Base-by-base conservation (phyloP, 108 stramenopile genomes). In the Nitzschia palea region DNA sequence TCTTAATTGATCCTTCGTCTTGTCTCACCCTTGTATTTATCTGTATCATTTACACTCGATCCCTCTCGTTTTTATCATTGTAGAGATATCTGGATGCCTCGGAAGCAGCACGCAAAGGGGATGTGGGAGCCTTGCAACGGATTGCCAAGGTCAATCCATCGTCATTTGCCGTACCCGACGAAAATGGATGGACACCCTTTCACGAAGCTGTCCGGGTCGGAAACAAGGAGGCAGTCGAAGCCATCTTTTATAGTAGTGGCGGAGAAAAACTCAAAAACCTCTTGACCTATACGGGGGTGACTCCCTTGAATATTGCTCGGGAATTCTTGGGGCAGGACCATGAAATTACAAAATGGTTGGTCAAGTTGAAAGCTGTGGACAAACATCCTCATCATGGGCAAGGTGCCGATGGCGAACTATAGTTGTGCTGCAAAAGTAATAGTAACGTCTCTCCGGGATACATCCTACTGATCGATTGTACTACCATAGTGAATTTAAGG, bases 171-270 rank as follows among this genome's bases (percentile, higher is more conserved):
- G 23, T 8, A 9, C 32, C 23, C 2, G 80, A 81, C 60, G 28
- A 33, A 1, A 77, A 81, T 65, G 80, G 80, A 4, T 77, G 80
- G 80, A 37, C 36, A 17, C 66, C 76, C 10, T 18, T 81, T 25
- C 80, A 81, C 57, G 77, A 82, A 50, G 78, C 74, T 0, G 71
- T 71, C 6, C 64, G 76, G 27, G 52, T 20, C 12, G 73, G 70
- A 0, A 45, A 57, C 42, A 23, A 65, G 2, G 67, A 80, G 10
- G 52, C 58, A 4, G 69, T 76, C 29, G 29, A 70, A 44, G 73
- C 68, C 25, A 31, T 86, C 27, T 25, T 74, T 4, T 27, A 70
- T 9, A 50, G 71, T 31, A 80, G 65, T 1, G 72, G 70, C 6
- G 84, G 74, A 47, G 48, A 34, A 10, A 56, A 56, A 67, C 37